Evolutionary conservation across 148 eudicot species (phyloP), one percentile per base, ranked within the genome.

Genomic region (Rhododendron kiyosumense): DNA sequence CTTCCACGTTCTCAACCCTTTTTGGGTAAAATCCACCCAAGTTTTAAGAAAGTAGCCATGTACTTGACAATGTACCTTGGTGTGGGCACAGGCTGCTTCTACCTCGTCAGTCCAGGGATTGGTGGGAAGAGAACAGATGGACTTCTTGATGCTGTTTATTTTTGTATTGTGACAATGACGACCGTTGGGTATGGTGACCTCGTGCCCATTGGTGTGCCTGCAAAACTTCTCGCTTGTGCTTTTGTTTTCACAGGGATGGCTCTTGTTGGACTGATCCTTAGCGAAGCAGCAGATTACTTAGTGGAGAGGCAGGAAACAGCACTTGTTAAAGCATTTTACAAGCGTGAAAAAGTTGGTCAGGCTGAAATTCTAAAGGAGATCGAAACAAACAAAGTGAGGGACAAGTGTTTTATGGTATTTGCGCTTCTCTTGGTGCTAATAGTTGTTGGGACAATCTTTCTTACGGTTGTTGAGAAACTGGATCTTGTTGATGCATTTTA

Each of bases 141-240:
- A 20, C 61, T 96, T 32, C 90, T 96, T 28, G 99, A 96, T 90
- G 90, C 98, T 79, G 91, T 96, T n/a, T 96, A 96, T 89, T 93
- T 95, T 59, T 93, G 96, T 81, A 88, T 96, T 9, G 98, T 96
- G 45, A 95, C 99, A 15, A 96, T 95, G 98, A 96, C 98, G 18
- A 94, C 97, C 13, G 97, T 95, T 36, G 99, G 99, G 18, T 96
- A 96, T 73, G 99, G 99, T 81, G 99, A 96, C 88, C 94, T 95
- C 9, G 92, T 92, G 45, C 99, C 99, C 5, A 83, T 87, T 75
- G 91, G 91, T 41, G 83, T 59, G 13, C 51, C 81, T 5, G 71
- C 94, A 11, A 97, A 97, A 89, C 96, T 97, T 54, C 93, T 97
- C 46, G 94, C 99, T 15, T 95, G 98, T 89, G 93, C 87, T 24